Evolutionary conservation across 2,329 filamentous ascomycete genomes (phyloP), one percentile per base, ranked within the genome.

Genomic region (Pseudocercospora macadamiae): DNA sequence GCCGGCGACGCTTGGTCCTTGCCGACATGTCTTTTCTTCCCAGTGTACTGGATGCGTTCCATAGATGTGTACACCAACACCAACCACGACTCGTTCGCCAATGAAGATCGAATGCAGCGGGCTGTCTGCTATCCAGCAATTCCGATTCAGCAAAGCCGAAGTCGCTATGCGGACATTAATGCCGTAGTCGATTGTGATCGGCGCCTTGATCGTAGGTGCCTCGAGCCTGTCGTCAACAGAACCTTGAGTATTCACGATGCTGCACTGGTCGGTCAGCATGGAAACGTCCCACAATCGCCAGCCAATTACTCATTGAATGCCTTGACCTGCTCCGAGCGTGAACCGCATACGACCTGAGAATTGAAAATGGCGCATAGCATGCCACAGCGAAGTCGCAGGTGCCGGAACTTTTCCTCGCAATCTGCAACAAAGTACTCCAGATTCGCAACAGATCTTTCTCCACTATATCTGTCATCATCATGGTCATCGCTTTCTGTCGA

Each of bases 361-460:
- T 49, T 30, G 47, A 49, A 49, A 2, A 49, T 21, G 1, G n/a
- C 47, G 26, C 47, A 16, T 34, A 49, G 16, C 25, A 32, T 32
- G 16, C 47, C 47, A 30, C 47, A 49, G 25, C 47, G 26, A 30
- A 34, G 47, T 30, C 47, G 47, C 44, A 26, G 21, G 8, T 47
- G 44, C 14, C 44, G 44, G 21, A 47, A 28, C 23, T 28, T 47
- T 16, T 47, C 44, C 25, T 47, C 44, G 44, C 44, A 47, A 25
- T 28, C 23, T 14, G 44, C 44, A 47, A 23, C 44, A 18, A 49
- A 49, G 47, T 49, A 30, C 47, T 49, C 47, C 18, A 49, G 47
- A 21, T 23, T 34, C 28, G 47, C 47, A 19, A 49, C 14, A n/a
- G n/a, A 49, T 18, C 25, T 12, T 32, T 49, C 47, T 49, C 26